Conservation (phyloP, 352 stramenopile genomes). For the Thalassiosira mediterranea region DNA sequence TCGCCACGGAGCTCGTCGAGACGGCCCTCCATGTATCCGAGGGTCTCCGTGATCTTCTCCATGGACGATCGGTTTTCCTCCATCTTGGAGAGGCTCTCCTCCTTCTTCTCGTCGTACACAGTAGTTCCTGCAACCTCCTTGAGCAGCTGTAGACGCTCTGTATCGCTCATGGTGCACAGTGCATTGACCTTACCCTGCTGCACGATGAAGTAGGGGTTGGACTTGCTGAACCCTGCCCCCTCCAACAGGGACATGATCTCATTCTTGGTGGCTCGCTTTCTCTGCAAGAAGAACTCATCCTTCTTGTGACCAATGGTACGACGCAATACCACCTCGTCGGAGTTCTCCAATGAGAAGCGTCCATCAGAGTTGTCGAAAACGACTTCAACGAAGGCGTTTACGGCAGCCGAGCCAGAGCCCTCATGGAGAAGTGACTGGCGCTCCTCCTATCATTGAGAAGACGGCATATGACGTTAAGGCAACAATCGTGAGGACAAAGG, state of each 20-base stretch:
- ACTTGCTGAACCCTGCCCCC: constrained; percentile 97
- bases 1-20: constrained; percentile 96
- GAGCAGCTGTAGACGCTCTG: constrained; percentile 94
- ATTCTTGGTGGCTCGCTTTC: constrained; percentile 96
- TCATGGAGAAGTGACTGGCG: constrained; percentile 92
- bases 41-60: constrained; percentile 95
- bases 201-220: constrained; percentile 99
- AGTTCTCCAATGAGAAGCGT: constrained; percentile 86
- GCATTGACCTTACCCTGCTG: constrained; percentile 99
- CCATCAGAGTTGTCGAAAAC: constrained; percentile 99
- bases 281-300: constrained; percentile 99
- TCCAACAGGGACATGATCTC: constrained; percentile 98
- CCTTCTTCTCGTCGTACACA: constrained; percentile 98
- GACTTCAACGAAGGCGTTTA: constrained; percentile 98
- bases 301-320: constrained; percentile 99
- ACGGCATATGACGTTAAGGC: too few relatives aligned
- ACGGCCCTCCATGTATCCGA: constrained; percentile 93
- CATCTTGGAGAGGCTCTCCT: constrained; percentile 96
- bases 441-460: constrained; percentile 79
- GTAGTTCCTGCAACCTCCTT: constrained; percentile 98
- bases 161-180: constrained; percentile 97
- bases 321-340: constrained; percentile 92
- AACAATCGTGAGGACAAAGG: too few relatives aligned
- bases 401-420: constrained; percentile 88
- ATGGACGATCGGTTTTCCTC: constrained; percentile 93